Base-by-base conservation (phyloP, 805 yeast genomes). In the Candida lessepsii region DNA sequence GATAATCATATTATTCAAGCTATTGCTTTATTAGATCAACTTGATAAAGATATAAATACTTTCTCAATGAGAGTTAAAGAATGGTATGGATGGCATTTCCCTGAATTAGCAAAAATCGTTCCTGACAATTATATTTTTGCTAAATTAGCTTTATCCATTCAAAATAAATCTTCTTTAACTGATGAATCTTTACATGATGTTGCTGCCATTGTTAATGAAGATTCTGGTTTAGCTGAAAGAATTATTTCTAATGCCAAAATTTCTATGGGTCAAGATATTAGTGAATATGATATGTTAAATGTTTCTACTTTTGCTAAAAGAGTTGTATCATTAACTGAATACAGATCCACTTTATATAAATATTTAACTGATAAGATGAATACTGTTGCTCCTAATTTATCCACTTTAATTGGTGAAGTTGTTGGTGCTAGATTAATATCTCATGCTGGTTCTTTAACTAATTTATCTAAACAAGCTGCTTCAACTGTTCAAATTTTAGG, bases 1-100 rank as follows among this genome's bases (percentile, higher is more conserved):
- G 99, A 93, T 70, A 93, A 93, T 78, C 99, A 93, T 70, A 93
- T 93, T 63, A 93, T 93, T 63, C 99, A 93, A 76, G 96, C 99
- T 39, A 93, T 93, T 73, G 97, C 99, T 37, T 76, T 91, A 54
- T 79, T 93, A 58, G 99, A 95, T 63, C 96, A 93, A 71, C 81
- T 93, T 58, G 99, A 93, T 72, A 95, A 95, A 73, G 99, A 93
- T 65, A 85, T 93, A 68, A 93, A 93, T 76, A 90, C 96, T 45
- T 93, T 86, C 65, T 83, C 96, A 44, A 89, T 89, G 97, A 82
- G 97, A 70, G 93, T 86, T 52, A 87, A 89, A 73, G 97, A 89
- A 71, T 89, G 97, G 97, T 89, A 89, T 71, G 95, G 96, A 57
- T 89, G 97, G 97, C 97, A 89, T 65, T 89, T 93, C 82, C 97